Conservation (phyloP, 2,329 filamentous ascomycete species). For the Raffaelea arxii region DNA sequence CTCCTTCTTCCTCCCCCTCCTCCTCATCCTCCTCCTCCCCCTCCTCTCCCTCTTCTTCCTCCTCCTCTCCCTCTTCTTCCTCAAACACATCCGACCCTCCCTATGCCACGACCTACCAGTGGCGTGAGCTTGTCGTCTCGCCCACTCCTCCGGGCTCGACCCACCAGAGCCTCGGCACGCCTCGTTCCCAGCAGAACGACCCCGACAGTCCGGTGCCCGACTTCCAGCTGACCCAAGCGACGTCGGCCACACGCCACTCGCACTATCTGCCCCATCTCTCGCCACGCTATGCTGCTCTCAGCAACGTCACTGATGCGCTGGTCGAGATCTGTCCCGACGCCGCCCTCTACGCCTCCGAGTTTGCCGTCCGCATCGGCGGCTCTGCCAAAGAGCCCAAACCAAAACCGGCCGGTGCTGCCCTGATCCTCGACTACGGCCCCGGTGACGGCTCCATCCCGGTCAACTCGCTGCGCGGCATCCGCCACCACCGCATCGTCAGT, state of each 20-base stretch:
- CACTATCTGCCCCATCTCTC: conserved; percentile 78
- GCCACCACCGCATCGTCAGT: conserved; percentile 62
- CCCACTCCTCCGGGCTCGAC: conserved; percentile 48
- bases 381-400: conserved; percentile 43
- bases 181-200: conserved; percentile 36
- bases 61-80: conserved; percentile 19
- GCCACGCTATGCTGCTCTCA: conserved; percentile 66
- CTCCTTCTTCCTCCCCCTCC: conserved; percentile 20
- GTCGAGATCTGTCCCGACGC: conserved; percentile 90
- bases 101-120: conserved; percentile 40
- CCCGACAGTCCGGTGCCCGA: conserved; percentile 60
- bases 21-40: neutral
- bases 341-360: conserved; percentile 67
- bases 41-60: conserved; percentile 31
- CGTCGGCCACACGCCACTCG: conserved; percentile 68
- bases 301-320: conserved; percentile 56
- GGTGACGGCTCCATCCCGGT: conserved; percentile 60
- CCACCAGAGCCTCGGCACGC: conserved; percentile 42
- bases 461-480: conserved; percentile 86
- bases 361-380: conserved; percentile 78
- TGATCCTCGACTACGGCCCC: conserved; percentile 95
- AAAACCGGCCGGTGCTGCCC: conserved; percentile 67
- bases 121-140: conserved; percentile 75
- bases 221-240: conserved; percentile 76
- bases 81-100: conserved; percentile 19